These are phyloP conservation scores for Arabidopsis arenosa DNA, from an alignment of 345 rosid species.

Conservation along the genomic window DNA sequence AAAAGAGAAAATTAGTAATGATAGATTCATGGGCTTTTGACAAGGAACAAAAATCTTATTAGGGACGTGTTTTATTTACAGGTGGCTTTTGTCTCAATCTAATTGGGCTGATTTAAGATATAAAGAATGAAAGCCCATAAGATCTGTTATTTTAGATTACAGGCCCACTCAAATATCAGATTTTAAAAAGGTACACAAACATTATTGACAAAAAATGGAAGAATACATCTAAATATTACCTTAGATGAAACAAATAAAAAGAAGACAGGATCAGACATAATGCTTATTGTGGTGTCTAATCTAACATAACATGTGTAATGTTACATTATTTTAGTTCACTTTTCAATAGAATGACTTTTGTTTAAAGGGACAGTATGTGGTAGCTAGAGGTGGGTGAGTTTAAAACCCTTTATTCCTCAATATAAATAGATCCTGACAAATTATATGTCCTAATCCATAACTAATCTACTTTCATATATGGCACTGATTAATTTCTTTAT, in stretches of 20 bases:
- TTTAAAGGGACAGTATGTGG: slow-evolving; percentile 28
- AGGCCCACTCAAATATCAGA: slow-evolving; percentile 8
- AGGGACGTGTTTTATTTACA: neutral
- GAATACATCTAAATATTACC: neutral
- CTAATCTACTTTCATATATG: slow-evolving; percentile 17
- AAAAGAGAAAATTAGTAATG: neutral
- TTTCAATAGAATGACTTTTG: slow-evolving; percentile 27
- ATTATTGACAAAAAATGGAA: neutral
- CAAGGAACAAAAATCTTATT: neutral
- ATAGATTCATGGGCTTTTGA: neutral
- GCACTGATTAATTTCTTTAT: slow-evolving; percentile 6
- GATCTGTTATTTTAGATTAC: neutral
- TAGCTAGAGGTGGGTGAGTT: slow-evolving; percentile 13
- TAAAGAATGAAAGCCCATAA: neutral
- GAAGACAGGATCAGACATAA: slow-evolving; percentile 2
- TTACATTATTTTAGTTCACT: slow-evolving; percentile 26
- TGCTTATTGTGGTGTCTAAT: slow-evolving; percentile 37
- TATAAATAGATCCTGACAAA: slow-evolving; percentile 29
- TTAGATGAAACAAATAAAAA: neutral
- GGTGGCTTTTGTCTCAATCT: neutral
- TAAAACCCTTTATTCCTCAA: slow-evolving; percentile 24
- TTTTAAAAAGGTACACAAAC: neutral
- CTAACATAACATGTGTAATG: slow-evolving; percentile 35
- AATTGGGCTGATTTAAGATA: neutral
- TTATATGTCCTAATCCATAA: slow-evolving; percentile 21